These are phyloP conservation scores for Aristolochia fimbriata DNA, from an alignment of 164 flowering plant species.

Conservation along the genomic window DNA sequence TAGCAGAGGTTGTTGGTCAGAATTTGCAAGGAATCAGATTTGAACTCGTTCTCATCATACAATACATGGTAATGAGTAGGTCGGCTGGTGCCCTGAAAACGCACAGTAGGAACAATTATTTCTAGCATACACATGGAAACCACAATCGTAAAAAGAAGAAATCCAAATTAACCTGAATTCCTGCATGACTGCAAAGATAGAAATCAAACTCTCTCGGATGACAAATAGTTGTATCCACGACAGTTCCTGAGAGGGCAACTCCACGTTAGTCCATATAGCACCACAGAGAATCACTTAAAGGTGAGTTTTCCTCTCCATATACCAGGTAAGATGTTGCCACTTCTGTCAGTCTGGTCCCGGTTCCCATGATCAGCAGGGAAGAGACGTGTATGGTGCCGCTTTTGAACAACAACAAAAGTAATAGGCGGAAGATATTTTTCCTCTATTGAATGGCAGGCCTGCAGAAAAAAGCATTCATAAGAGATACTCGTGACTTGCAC, in stretches of 20 bases:
- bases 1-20: conserved; percentile 67
- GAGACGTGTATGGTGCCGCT: conserved; percentile 84
- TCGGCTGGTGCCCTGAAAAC: conserved; percentile 64
- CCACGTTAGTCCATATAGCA: neutral
- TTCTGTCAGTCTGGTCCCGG: conserved; percentile 35
- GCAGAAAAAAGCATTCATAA: conserved; percentile 1
- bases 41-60: conserved; percentile 63
- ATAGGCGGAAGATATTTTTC: conserved; percentile 84
- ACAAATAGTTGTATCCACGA: conserved; percentile 70
- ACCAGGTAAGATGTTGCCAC: conserved; percentile 88
- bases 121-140: neutral
- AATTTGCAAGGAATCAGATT: conserved; percentile 44
- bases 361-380: conserved; percentile 41
- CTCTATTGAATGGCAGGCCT: conserved; percentile 95
- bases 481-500: neutral
- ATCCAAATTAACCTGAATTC: conserved; percentile 50
- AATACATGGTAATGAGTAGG: conserved; percentile 80
- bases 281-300: conserved; percentile 43
- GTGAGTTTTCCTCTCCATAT: conserved; percentile 66
- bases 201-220: conserved; percentile 84
- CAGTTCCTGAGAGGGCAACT: conserved; percentile 47
- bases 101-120: neutral
- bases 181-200: conserved; percentile 86
- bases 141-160: neutral
- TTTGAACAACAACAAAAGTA: conserved; percentile 85